Evolutionary conservation across 129 eudicot species (phyloP), one percentile per base, ranked within the genome.

Genomic region (Flaveria ramosissima): DNA sequence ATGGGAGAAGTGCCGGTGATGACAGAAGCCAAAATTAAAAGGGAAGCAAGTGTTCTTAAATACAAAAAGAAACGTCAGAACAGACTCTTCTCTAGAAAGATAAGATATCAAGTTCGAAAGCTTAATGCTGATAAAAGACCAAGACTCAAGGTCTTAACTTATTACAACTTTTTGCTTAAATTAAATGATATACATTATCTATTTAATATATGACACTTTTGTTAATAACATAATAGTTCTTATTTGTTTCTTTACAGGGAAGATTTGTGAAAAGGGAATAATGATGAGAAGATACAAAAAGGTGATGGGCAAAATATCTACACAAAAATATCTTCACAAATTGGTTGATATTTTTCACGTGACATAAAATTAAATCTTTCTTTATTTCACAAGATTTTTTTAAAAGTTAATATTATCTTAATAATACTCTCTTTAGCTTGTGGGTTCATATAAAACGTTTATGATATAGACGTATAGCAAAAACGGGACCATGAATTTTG

Each of bases 101-200:
- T 85, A 68, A 65, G 84, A 82, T 85, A 85, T 76, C 73, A 85
- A 62, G 82, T 85, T 48, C 84, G 89, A 47, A 85, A 85, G 17
- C 86, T 85, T 59, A 85, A 82, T 79, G 89, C 86, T 0, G 86
- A 85, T 62, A 85, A 82, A 16, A 74, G 89, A 66, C 84, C 89
- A 42, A 70, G 86, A 71, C 48, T 78, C 45, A 85, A 85, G 89
- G 89, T 84, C 51, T 17, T 30, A 72, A 20, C 59, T 39, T 63
- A 23, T 24, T 60, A 48, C 5, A 30, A 30, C 36, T 30, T 30
- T 30, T 30, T 30, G 36, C 36, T 3, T 30, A 30, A 30, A 30
- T 30, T 30, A 30, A 30, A 30, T 3, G 5, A 4, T 30, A 30
- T 30, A 30, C 36, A 3, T 30, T 30, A 30, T 30, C 36, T 30